Conservation (phyloP, 192 early-diverging fungal species). For the Dissophora ornata region DNA sequence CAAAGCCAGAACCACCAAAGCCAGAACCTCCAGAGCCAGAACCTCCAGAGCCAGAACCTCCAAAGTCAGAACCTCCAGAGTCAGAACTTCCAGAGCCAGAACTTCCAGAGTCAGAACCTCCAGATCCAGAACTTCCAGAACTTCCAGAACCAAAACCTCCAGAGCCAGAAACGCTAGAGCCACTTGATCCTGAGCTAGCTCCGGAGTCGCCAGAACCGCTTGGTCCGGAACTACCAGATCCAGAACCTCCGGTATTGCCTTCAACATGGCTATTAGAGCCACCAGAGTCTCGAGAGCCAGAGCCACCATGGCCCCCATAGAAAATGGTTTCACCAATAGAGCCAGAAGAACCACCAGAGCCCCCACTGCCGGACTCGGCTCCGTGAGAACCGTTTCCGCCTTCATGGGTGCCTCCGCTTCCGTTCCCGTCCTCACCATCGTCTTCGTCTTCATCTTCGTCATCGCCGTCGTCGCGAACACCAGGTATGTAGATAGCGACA, state of each 20-base stretch:
- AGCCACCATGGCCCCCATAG: background rate
- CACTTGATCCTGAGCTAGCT: too few relatives aligned
- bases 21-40: background rate
- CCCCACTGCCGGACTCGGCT: background rate
- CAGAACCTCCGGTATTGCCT: background rate
- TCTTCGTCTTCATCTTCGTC: conserved; percentile 22
- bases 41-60: conserved; percentile 3
- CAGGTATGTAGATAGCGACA: conserved; percentile 30
- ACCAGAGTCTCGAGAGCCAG: too few relatives aligned
- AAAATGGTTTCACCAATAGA: background rate
- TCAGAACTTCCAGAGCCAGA: conserved; percentile 2
- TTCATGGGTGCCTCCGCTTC: background rate
- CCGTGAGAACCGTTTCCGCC: background rate
- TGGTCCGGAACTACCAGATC: conserved; percentile 20
- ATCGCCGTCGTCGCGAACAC: conserved; percentile 16
- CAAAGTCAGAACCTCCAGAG: conserved; percentile 15
- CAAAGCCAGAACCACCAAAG: conserved; percentile 10
- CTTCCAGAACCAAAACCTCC: conserved; percentile 19
- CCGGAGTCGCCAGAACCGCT: conserved; percentile 15
- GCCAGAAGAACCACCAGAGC: background rate
- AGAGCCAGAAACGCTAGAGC: conserved; percentile 12
- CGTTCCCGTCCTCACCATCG: conserved; percentile 6
- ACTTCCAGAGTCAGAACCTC: conserved; percentile 7
- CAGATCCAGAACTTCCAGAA: conserved; percentile 15
- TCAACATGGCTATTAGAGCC: too few relatives aligned